These are phyloP conservation scores for Cicer judaicum DNA, from an alignment of 306 rosid species.

Conservation along the genomic window DNA sequence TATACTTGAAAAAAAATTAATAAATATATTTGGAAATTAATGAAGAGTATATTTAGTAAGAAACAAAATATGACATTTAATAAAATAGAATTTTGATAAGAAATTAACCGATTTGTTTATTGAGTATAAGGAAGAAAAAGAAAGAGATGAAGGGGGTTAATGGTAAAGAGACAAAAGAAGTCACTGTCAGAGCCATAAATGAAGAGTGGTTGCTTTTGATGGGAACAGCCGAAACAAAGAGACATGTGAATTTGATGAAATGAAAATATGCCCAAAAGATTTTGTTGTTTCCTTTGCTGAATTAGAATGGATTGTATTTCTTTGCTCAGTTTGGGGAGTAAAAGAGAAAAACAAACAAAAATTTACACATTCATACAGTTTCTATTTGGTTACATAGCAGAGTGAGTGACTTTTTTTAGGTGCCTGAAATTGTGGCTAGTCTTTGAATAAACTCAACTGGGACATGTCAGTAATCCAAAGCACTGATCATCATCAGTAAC, in stretches of 20 bases:
- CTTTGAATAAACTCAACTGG: slow-evolving; percentile 28
- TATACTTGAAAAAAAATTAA: too few relatives aligned
- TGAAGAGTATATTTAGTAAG: too few relatives aligned
- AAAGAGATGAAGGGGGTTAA: not conserved
- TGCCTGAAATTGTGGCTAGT: slow-evolving; percentile 38
- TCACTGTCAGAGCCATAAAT: slow-evolving; percentile 60
- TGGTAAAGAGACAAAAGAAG: slow-evolving; percentile 35
- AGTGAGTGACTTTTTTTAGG: slow-evolving; percentile 26
- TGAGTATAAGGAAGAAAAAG: not conserved
- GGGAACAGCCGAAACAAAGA: slow-evolving; percentile 33
- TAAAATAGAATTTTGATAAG: too few relatives aligned
- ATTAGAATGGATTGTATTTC: too few relatives aligned
- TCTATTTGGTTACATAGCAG: slow-evolving; percentile 32
- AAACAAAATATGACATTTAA: too few relatives aligned
- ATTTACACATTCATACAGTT: slow-evolving; percentile 17
- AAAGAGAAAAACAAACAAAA: slow-evolving; percentile 24
- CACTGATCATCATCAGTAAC: not conserved
- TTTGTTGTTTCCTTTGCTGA: slow-evolving; percentile 32
- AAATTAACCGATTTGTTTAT: too few relatives aligned
- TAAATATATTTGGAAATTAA: too few relatives aligned
- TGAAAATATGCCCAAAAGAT: slow-evolving; percentile 56
- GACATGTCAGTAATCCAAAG: slow-evolving; percentile 36
- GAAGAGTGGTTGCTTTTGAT: slow-evolving; percentile 38
- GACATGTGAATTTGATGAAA: slow-evolving; percentile 48
- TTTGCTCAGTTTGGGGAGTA: too few relatives aligned